phyloP scores from a whole-genome alignment of 2,329 filamentous ascomycete species.

The Colletotrichum kahawae region DNA sequence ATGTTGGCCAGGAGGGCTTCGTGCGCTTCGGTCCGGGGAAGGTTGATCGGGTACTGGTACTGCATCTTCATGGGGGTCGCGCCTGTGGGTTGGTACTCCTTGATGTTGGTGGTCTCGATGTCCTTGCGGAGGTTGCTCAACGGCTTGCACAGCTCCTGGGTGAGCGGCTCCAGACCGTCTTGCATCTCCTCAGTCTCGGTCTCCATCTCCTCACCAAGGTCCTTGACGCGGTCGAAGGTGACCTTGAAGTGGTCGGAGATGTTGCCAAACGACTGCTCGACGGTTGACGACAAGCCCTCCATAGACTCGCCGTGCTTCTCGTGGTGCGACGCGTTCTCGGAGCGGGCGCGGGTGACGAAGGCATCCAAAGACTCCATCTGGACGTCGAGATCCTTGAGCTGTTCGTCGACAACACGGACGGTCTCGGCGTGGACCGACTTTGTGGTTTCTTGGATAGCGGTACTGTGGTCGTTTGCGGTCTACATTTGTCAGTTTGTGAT shows the following conservation, averaged over 20 bases:
- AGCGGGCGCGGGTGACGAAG: constrained; percentile 82
- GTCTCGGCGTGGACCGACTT: constrained; percentile 91
- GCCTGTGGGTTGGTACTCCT: constrained; percentile 86
- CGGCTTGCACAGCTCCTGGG: constrained; percentile 67
- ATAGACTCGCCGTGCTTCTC: constrained; percentile 71
- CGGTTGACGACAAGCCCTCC: constrained; percentile 67
- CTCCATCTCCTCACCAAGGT: constrained; percentile 72
- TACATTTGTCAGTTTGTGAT: constrained; percentile 41
- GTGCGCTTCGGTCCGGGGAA: constrained; percentile 73
- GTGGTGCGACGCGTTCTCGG: constrained; percentile 81
- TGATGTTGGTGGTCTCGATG: constrained; percentile 68
- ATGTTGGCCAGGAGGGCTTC: constrained; percentile 48
- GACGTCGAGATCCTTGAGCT: constrained; percentile 84
- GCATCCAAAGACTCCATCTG: constrained; percentile 92
- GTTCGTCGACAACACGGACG: constrained; percentile 85
- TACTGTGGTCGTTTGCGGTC: constrained; percentile 78
- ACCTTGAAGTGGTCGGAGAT: constrained; percentile 74
- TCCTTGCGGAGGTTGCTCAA: constrained; percentile 73
- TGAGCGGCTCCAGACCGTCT: constrained; percentile 66
- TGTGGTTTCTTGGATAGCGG: constrained; percentile 82
- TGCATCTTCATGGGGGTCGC: constrained; percentile 81
- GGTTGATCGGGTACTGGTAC: constrained; percentile 79
- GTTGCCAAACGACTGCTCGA: constrained; percentile 74
- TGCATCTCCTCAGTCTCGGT: constrained; percentile 63
- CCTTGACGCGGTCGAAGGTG: constrained; percentile 70